These are phyloP conservation scores for Cladophialophora immunda DNA, from an alignment of 2,329 filamentous ascomycete genomes.

Conservation along the genomic window DNA sequence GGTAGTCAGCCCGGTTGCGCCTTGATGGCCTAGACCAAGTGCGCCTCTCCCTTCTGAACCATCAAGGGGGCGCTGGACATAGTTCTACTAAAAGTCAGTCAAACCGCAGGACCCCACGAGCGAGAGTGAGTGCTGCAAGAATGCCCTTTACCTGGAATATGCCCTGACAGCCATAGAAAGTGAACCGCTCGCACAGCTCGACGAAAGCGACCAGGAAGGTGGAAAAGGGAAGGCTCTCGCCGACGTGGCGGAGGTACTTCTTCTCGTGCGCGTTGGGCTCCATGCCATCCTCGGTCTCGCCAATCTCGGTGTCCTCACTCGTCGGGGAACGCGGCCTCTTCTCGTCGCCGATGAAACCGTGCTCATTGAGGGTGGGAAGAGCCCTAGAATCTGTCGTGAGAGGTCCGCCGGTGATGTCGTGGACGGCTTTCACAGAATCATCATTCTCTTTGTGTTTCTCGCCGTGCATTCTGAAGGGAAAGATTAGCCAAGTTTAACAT, in stretches of 20 bases:
- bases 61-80: slow-evolving; percentile 56
- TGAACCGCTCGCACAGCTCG: slow-evolving; percentile 36
- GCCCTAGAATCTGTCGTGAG: slow-evolving; percentile 15
- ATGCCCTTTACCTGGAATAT: slow-evolving; percentile 64
- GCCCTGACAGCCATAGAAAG: slow-evolving; percentile 57
- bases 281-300: slow-evolving; percentile 18
- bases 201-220: slow-evolving; percentile 32
- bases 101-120: not conserved
- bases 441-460: slow-evolving; percentile 11
- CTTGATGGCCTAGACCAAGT: slow-evolving; percentile 65
- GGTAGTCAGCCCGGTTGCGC: slow-evolving; percentile 60
- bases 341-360: slow-evolving; percentile 62
- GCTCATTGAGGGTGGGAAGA: slow-evolving; percentile 56
- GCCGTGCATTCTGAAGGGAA: slow-evolving; percentile 15
- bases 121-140: slow-evolving; percentile 48
- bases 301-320: slow-evolving; percentile 11
- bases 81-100: slow-evolving; percentile 53
- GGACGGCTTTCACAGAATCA: slow-evolving; percentile 7
- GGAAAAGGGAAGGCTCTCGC: slow-evolving; percentile 27
- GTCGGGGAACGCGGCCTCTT: slow-evolving; percentile 51
- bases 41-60: slow-evolving; percentile 58
- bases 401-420: slow-evolving; percentile 17
- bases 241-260: slow-evolving; percentile 21
- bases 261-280: slow-evolving; percentile 25
- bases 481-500: slow-evolving; percentile 2